Conservation (phyloP, 2,329 filamentous ascomycete genomes). For the Stenocarpella maydis region DNA sequence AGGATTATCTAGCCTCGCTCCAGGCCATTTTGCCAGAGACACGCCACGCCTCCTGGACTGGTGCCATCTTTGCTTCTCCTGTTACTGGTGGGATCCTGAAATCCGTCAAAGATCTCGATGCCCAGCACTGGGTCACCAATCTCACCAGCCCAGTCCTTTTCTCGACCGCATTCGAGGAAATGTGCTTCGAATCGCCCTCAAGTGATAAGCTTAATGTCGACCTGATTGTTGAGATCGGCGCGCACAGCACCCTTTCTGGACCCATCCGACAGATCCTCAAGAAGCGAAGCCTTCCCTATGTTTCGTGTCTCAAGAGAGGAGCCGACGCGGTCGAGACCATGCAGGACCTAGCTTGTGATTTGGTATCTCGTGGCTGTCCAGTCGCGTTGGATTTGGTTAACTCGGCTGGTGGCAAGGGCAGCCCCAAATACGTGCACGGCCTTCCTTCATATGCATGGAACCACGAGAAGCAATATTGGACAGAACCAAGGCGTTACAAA, state of each 20-base stretch:
- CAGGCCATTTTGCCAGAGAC: neutral
- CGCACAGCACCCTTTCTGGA: conserved; percentile 41
- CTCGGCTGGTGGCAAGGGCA: neutral
- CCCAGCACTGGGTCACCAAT: conserved; percentile 38
- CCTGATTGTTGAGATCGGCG: conserved; percentile 43
- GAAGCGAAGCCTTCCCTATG: neutral
- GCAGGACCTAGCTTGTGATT: neutral
- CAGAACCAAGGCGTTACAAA: neutral
- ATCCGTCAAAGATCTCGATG: neutral
- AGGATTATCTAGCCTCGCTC: conserved; percentile 38
- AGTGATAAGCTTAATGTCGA: conserved; percentile 38
- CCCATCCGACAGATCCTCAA: conserved; percentile 41
- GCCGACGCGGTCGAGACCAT: conserved; percentile 11
- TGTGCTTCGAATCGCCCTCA: conserved; percentile 14
- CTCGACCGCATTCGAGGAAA: neutral
- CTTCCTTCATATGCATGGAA: no score
- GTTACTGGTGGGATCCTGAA: neutral
- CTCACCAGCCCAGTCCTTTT: conserved; percentile 15
- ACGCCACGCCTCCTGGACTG: neutral
- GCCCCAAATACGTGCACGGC: neutral
- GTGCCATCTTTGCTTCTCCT: neutral
- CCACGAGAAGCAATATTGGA: no score
- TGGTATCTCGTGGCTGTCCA: neutral
- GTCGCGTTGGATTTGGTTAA: neutral
- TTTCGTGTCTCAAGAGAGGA: neutral